phyloP scores from a whole-genome alignment of 768 basidiomycete species.

The Rhodotorula graminis region DNA sequence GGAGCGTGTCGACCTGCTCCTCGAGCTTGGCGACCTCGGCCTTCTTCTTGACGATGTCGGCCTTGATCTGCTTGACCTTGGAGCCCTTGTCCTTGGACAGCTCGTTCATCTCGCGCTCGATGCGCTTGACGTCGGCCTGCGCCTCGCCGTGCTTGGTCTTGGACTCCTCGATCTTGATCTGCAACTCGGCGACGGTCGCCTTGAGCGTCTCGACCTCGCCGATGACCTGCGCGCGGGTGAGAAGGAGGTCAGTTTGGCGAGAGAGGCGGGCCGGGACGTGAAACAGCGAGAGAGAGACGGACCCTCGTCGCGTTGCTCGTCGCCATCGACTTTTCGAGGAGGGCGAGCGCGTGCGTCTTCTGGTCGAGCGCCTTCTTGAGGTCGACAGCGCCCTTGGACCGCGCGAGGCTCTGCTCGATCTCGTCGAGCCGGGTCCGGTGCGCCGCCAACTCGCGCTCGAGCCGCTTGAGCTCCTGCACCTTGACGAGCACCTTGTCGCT shows the following conservation, averaged over 20 bases:
- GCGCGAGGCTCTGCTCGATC: conserved; percentile 58
- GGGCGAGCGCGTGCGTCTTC: conserved; percentile 75
- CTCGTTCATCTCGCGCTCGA: conserved; percentile 95
- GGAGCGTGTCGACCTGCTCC: conserved; percentile 72
- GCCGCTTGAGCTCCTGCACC: conserved; percentile 72
- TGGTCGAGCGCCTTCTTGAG: conserved; percentile 70
- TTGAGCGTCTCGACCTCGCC: conserved; percentile 71
- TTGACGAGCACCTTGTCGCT: conserved; percentile 60
- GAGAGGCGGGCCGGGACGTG: too few relatives aligned
- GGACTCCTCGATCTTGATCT: conserved; percentile 58
- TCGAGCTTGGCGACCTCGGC: conserved; percentile 72
- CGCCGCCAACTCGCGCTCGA: conserved; percentile 59
- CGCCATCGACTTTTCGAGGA: conserved; percentile 76
- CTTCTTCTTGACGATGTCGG: conserved; percentile 74
- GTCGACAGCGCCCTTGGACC: conserved; percentile 48
- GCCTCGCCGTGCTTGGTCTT: conserved; percentile 73
- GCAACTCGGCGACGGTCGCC: conserved; percentile 59
- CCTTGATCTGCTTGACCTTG: conserved; percentile 87
- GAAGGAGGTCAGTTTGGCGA: neutral
- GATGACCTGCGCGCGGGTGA: conserved; percentile 58
- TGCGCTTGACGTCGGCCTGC: conserved; percentile 69
- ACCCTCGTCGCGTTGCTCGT: conserved; percentile 88
- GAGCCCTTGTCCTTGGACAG: conserved; percentile 99
- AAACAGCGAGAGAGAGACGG: conserved; percentile 39
- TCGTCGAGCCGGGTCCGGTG: conserved; percentile 54